Evolutionary conservation across 148 eudicot genomes (phyloP), one percentile per base, ranked within the genome.

Genomic region (Vaccinium macrocarpon): DNA sequence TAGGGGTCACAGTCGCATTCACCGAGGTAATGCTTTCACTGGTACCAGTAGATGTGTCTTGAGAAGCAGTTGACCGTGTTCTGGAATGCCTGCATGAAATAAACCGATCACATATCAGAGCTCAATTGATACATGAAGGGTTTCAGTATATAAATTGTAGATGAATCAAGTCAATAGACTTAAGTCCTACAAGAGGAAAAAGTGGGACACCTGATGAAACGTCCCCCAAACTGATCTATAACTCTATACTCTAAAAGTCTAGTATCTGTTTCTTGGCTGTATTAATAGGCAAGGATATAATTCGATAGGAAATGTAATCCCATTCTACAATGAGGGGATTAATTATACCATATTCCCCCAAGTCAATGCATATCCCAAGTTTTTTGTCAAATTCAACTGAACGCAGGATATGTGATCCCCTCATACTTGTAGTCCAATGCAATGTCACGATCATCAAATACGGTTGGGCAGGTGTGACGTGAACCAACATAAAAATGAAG

Each of bases 51-150:
- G 87, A 79, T 8, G 84, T 83, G 84, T 74, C 84, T 74, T 93
- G 89, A 38, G 91, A 87, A n/a, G 85, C 70, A 80, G 87, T 79
- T 57, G 92, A 85, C 61, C 29, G 89, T 2, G 92, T 78, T 87
- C 90, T 95, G 16, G 96, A 87, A 84, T 96, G 98, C 86, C 98
- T 95, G 94, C 90, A 68, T 68, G 10, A 80, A 57, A 80, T 8
- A 19, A 25, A 80, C 7, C n/a, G 8, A 73, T 64, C 18, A 35
- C 18, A n/a, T 81, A 82, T n/a, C 64, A 70, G 79, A 2, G 23
- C 27, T 21, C 49, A 71, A 56, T 12, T 32, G 19, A 82, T 19
- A 70, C 50, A 21, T 51, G 11, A 49, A 13, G 55, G 35, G 32
- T 78, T 57, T 49, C 77, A 32, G 48, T 11, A 51, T 12, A 51